Evolutionary conservation across 2,329 filamentous ascomycete species (phyloP).

Genomic region (Ophiostoma ips): DNA sequence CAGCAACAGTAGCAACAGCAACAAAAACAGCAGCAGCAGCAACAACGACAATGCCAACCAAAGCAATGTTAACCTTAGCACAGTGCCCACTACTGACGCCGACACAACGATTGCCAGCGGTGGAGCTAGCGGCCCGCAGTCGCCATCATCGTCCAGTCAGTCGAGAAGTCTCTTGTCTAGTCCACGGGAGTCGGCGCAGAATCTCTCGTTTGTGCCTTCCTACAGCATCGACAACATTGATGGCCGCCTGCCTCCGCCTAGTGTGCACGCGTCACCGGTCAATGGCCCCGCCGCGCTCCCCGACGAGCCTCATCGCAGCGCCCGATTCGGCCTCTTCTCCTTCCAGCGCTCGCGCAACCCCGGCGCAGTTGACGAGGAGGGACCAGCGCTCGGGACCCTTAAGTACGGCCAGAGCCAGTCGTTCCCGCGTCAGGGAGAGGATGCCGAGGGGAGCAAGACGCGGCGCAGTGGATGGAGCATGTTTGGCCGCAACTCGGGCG

Average conservation of each 20-base stretch:
- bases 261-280: constrained; percentile 28
- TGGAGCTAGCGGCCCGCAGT: constrained; percentile 34
- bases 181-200: constrained; percentile 45
- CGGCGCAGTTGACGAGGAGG: constrained; percentile 45
- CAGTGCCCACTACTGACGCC: neutral
- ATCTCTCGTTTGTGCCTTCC: constrained; percentile 37
- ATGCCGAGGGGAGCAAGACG: constrained; percentile 36
- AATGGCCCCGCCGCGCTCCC: constrained; percentile 11
- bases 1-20: neutral
- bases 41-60: neutral
- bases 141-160: constrained; percentile 43
- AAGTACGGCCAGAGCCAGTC: constrained; percentile 65
- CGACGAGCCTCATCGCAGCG: constrained; percentile 21
- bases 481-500: constrained; percentile 40
- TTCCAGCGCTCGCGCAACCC: constrained; percentile 47
- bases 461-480: constrained; percentile 45
- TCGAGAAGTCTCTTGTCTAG: constrained; percentile 47
- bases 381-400: constrained; percentile 52
- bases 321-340: constrained; percentile 37
- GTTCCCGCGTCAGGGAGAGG: constrained; percentile 50
- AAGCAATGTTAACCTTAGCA: neutral
- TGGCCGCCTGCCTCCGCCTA: constrained; percentile 25
- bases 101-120: neutral
- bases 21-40: neutral
- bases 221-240: constrained; percentile 33